Evolutionary conservation across 2,329 filamentous ascomycete genomes (phyloP), one percentile per base, ranked within the genome.

Genomic region (Madurella mycetomatis): DNA sequence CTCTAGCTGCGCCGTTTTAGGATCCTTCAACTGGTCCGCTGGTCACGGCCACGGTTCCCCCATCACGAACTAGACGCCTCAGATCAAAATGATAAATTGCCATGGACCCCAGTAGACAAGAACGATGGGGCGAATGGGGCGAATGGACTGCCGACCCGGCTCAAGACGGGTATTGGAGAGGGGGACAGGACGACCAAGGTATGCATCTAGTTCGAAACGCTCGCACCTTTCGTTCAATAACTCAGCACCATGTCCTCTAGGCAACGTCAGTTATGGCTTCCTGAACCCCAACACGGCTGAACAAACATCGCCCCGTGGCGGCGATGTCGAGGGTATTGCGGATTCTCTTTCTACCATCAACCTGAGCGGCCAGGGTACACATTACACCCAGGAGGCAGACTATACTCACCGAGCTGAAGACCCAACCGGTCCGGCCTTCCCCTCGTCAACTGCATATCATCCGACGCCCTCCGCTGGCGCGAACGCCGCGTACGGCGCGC

Each of bases 171-270:
- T 64, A 67, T 45, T 72, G 66, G 47, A 66, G 65, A 47, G 61
- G 62, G 16, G 62, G 67, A 43, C 55, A 59, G 54, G 62, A 67
- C 47, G 50, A 46, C 39, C 56, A 65, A 47, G 70, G 70, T 72
- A 62, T 17, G 44, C 17, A 40, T 7, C 25, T 25, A 18, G 2
- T 15, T 39, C 34, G 13, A 25, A 37, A 30, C 16, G 51, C 34
- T 18, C 9, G 5, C 37, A 19, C 16, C 11, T n/a, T 31, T 16
- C 25, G 19, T 18, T 40, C 17, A n/a, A 31, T 37, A 31, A 45
- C 40, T 55, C 18, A 58, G 39, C 42, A 41, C 13, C 9, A 15
- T 13, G 12, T 37, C 18, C 17, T 19, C 18, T 51, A 60, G 58
- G 58, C 9, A 42, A 49, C 2, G 16, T 49, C 11, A 37, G 57